Percentiles rank a stretch among this genome's conserved stretches.
Conservation (phyloP, 805 yeast genomes). For the Metschnikowia arizonensis region DNA sequence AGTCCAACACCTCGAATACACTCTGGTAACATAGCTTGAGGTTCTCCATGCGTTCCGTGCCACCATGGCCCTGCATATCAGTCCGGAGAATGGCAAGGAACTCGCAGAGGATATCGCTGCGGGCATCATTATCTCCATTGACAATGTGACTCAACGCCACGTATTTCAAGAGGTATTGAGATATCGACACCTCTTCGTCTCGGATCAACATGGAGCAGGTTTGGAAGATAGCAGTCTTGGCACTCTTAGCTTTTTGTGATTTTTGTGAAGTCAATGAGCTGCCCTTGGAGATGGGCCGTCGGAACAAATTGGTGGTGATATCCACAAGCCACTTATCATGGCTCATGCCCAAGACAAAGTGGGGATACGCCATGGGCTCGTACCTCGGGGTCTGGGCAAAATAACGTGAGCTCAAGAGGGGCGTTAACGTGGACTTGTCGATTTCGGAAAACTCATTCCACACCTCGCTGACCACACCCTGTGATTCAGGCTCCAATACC, state of each 20-base stretch:
- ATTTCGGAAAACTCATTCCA: conserved; percentile 66
- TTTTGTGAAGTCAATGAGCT: conserved; percentile 10
- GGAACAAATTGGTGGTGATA: conserved; percentile 64
- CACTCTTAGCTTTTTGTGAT: conserved; percentile 10
- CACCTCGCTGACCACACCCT: conserved; percentile 25
- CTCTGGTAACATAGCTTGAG: conserved; percentile 65
- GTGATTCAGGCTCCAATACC: conserved; percentile 18
- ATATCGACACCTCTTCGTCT: conserved; percentile 65
- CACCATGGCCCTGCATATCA: conserved; percentile 44
- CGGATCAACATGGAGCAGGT: conserved; percentile 62
- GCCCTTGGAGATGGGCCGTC: conserved; percentile 27
- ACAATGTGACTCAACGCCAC: conserved; percentile 62
- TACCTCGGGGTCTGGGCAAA: conserved; percentile 52
- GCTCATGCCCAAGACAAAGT: conserved; percentile 50
- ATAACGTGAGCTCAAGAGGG: conserved; percentile 71
- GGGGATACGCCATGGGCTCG: conserved; percentile 55
- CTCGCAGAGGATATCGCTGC: conserved; percentile 52
- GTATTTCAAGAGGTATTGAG: conserved; percentile 74
- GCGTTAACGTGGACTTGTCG: conserved; percentile 69
- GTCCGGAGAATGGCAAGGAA: conserved; percentile 49
- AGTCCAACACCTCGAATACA: conserved; percentile 75
- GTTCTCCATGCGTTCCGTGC: conserved; percentile 50
- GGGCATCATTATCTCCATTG: conserved; percentile 36
- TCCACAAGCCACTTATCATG: conserved; percentile 70
- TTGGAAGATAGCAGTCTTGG: conserved; percentile 44